Percentiles rank a stretch among this genome's conserved stretches.
Evolutionary conservation across 116 monocot species (phyloP).

Genomic region (Cymodocea nodosa): DNA sequence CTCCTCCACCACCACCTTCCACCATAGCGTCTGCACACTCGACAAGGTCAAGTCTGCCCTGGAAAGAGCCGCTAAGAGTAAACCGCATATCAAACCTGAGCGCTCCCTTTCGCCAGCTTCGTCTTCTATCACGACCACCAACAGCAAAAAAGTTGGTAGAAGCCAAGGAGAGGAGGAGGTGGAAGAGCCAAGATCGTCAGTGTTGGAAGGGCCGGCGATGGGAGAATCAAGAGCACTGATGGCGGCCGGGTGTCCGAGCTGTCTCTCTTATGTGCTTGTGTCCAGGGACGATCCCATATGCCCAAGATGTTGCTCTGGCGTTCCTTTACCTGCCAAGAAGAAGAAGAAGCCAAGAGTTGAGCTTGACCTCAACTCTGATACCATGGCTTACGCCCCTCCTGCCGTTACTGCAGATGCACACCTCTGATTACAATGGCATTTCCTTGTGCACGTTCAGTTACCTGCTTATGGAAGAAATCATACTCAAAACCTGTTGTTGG

Average conservation of each 20-base stretch:
- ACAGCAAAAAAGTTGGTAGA: constrained; percentile 2
- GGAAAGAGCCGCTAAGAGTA: constrained; percentile 22
- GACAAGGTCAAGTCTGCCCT: constrained; percentile 63
- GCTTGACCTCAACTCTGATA: constrained; percentile 19
- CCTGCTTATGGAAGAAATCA: no score
- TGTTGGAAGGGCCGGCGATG: neutral
- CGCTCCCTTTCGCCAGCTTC: constrained; percentile 21
- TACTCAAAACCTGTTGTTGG: no score
- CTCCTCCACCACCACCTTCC: neutral
- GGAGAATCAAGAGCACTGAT: constrained; percentile 13
- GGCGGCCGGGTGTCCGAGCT: constrained; percentile 55
- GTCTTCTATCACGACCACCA: constrained; percentile 21
- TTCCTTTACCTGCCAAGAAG: constrained; percentile 24
- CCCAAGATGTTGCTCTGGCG: constrained; percentile 41
- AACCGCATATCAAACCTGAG: neutral
- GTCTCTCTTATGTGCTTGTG: constrained; percentile 58
- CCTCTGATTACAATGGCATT: neutral
- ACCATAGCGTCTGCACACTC: constrained; percentile 51
- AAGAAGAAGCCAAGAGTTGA: constrained; percentile 27
- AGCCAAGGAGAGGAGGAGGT: constrained; percentile 8
- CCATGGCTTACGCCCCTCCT: neutral
- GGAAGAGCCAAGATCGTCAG: constrained; percentile 9
- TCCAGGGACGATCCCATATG: constrained; percentile 38
- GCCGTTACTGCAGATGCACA: neutral
- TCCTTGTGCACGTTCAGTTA: no score